Conservation (phyloP, 2,329 filamentous ascomycete species). For the Penicillium sp. region DNA sequence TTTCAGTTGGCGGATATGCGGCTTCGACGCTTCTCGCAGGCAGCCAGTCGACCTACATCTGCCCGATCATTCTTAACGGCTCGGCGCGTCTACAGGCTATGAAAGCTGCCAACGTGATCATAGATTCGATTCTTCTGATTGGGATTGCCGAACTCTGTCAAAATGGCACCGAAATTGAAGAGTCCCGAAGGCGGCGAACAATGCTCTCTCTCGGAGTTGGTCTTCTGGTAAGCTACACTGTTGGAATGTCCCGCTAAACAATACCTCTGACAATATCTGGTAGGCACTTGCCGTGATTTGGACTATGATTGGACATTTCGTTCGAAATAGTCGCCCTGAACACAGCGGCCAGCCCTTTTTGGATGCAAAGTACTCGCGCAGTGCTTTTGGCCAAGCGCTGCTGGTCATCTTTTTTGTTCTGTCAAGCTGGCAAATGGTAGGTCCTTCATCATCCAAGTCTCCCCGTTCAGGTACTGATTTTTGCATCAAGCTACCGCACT, state of each 20-base stretch:
- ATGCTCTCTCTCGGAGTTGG: conserved; percentile 33
- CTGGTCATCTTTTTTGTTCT: conserved; percentile 38
- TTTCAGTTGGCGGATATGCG: conserved; percentile 44
- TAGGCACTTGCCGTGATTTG: conserved; percentile 43
- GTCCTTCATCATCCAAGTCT: conserved; percentile 19
- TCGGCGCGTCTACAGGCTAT: conserved; percentile 38
- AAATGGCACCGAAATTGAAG: conserved; percentile 22
- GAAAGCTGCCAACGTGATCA: conserved; percentile 39
- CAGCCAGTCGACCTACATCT: conserved; percentile 53
- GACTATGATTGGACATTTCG: conserved; percentile 36
- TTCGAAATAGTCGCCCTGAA: conserved; percentile 40
- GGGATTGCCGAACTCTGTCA: conserved; percentile 33
- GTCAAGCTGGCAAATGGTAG: conserved; percentile 44
- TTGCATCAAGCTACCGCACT: conserved; percentile 41
- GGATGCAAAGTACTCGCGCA: conserved; percentile 40
- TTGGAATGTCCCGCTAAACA: background rate
- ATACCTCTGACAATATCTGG: conserved; percentile 8
- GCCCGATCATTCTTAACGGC: conserved; percentile 43
- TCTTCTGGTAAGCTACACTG: conserved; percentile 31
- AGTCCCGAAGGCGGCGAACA: conserved; percentile 28
- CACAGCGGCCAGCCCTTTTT: conserved; percentile 44
- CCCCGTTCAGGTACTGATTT: conserved; percentile 12
- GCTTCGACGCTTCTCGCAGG: conserved; percentile 38
- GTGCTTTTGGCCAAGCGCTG: conserved; percentile 39
- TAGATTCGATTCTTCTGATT: conserved; percentile 48